A percentile compares a stretch with the other conserved stretches of the same genome.
Evolutionary conservation across 129 eudicot species (phyloP).

Genomic region (Gnaphalium uliginosum): DNA sequence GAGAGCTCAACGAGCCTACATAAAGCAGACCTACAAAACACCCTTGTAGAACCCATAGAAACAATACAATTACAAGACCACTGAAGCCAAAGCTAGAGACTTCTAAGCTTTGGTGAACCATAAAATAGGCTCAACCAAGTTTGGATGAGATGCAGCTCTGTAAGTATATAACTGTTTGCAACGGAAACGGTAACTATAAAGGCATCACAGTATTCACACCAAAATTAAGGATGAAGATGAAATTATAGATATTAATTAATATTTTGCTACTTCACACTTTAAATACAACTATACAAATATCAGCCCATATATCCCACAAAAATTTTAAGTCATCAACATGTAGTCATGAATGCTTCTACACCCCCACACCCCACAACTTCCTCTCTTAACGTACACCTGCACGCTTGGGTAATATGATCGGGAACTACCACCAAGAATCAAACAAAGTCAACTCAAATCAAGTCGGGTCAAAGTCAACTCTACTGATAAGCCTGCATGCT

Average conservation of each 20-base stretch:
- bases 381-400: conserved; percentile 48
- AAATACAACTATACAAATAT: conserved; percentile 35
- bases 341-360: conserved; percentile 10
- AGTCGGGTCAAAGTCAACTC: conserved; percentile 28
- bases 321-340: conserved; percentile 14
- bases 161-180: neutral
- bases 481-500: conserved; percentile 20
- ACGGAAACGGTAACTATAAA: neutral
- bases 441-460: conserved; percentile 20
- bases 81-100: neutral
- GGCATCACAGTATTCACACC: neutral
- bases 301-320: neutral
- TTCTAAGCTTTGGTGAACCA: neutral
- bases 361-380: conserved; percentile 28
- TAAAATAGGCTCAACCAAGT: neutral
- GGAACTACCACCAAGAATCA: conserved; percentile 53
- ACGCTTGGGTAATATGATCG: conserved; percentile 77
- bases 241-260: conserved; percentile 17
- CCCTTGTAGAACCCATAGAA: neutral
- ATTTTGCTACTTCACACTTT: conserved; percentile 22
- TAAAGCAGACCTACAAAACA: neutral
- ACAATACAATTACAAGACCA: neutral
- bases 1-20: neutral
- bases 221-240: conserved; percentile 10
- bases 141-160: neutral